Base-by-base conservation (phyloP, 441 rosid genomes). In the Pelargonium fulgidum region DNA sequence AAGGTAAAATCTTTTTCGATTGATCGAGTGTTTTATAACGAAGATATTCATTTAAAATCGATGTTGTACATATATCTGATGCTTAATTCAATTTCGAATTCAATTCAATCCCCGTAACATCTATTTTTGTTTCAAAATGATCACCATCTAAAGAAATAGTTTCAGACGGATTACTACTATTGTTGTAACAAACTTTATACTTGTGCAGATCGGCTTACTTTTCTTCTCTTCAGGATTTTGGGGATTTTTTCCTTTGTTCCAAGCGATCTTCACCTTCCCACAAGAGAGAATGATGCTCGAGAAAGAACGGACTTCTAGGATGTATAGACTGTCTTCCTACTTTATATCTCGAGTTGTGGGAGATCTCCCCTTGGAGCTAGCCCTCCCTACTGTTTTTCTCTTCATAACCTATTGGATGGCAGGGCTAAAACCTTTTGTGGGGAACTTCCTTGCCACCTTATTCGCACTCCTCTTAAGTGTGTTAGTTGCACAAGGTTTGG, bases 191-290 rank as follows among this genome's bases (percentile, higher is more conserved):
- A 26, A 26, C 33, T 26, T 26, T 26, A 3, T 26, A 1, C 45
- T 26, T 11, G 16, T 72, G 76, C 88, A 89, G 96, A 82, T 87
- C n/a, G 93, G 93, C 42, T 75, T 89, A 1, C 82, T 91, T 50
- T 91, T 86, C 89, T 91, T 88, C 75, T 69, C 67, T 14, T 78
- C 86, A 7, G 82, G 85, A 17, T 89, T 89, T 20, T 88, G 94
- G 90, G 87, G 83, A 2, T 79, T 89, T 79, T 84, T 77, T 80
- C 89, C 98, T 24, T 69, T 93, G 13, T 82, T 85, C 68, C 85
- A 86, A 68, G 91, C 94, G 26, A 84, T 91, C 72, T 91, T 83
- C 77, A 88, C 91, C 1, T 89, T 91, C 77, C 98, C 98, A 1
- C 82, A 81, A 64, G 96, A 93, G 70, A 73, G 97, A 0, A 62